Conservation (phyloP, 2,329 filamentous ascomycete species). For the Penicillium sp. region DNA sequence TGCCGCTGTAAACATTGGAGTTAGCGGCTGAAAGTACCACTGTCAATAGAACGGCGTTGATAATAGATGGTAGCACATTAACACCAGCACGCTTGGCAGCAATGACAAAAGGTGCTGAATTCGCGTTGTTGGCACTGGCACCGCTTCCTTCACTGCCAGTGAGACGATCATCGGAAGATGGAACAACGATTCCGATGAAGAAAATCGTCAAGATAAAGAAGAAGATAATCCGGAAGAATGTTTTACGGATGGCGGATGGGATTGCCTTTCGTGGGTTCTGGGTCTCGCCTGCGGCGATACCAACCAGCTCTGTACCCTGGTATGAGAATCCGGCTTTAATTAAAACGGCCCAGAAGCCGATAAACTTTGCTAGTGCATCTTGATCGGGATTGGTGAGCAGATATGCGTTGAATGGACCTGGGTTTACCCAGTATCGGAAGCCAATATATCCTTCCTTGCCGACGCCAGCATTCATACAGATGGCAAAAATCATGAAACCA, state of each 20-base stretch:
- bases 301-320: slow-evolving; percentile 70
- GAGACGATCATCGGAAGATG: slow-evolving; percentile 60
- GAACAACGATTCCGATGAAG: slow-evolving; percentile 71
- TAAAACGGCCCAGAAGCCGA: slow-evolving; percentile 59
- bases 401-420: background rate
- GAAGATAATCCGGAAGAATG: slow-evolving; percentile 72
- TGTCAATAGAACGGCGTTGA: slow-evolving; percentile 46
- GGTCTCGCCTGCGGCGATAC: slow-evolving; percentile 76
- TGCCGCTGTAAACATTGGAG: slow-evolving; percentile 39
- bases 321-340: slow-evolving; percentile 44
- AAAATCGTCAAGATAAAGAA: slow-evolving; percentile 53
- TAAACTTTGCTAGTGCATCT: slow-evolving; percentile 67
- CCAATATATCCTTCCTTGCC: slow-evolving; percentile 3
- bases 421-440: slow-evolving; percentile 2
- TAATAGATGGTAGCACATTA: slow-evolving; percentile 39
- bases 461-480: slow-evolving; percentile 2
- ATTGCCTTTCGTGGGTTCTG: slow-evolving; percentile 71
- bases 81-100: slow-evolving; percentile 41
- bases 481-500: slow-evolving; percentile 4
- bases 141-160: slow-evolving; percentile 34
- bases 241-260: slow-evolving; percentile 70
- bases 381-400: background rate
- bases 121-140: slow-evolving; percentile 25
- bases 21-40: slow-evolving; percentile 47
- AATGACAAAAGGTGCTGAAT: slow-evolving; percentile 46